phyloP scores from a whole-genome alignment of 1,284 basidiomycete genomes.

The Leccinum angustisporum region DNA sequence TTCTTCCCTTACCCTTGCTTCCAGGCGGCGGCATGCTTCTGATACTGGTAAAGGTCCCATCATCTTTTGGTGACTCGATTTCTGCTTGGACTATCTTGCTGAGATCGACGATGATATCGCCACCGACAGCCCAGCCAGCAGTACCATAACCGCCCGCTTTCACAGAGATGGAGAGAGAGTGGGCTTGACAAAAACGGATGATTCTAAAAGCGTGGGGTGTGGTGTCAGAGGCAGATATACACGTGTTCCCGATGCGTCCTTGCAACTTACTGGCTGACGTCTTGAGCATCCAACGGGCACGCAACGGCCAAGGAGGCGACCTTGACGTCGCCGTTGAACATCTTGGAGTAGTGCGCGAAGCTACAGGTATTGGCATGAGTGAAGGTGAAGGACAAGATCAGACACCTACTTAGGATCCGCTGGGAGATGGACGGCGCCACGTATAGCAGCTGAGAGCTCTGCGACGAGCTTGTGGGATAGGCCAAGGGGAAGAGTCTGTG shows the following conservation, averaged over 20 bases:
- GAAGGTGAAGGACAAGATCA: background rate
- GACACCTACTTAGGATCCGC: constrained; percentile 44
- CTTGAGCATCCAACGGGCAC: constrained; percentile 69
- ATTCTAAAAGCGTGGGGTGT: constrained; percentile 42
- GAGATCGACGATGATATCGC: constrained; percentile 82
- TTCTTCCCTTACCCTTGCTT: constrained; percentile 54
- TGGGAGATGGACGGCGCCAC: constrained; percentile 48
- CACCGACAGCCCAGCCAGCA: constrained; percentile 83
- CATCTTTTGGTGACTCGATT: constrained; percentile 57
- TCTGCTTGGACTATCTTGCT: constrained; percentile 63
- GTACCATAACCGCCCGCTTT: constrained; percentile 89
- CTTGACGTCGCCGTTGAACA: constrained; percentile 80
- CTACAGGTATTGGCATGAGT: constrained; percentile 36
- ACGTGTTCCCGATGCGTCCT: constrained; percentile 9
- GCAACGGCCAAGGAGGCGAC: constrained; percentile 58
- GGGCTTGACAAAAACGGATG: constrained; percentile 66
- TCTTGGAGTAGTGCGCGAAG: constrained; percentile 58
- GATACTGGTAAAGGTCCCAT: constrained; percentile 57
- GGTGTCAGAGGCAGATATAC: constrained; percentile 13
- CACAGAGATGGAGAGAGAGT: constrained; percentile 75
- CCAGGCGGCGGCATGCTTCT: constrained; percentile 48
- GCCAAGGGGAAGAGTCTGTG: background rate
- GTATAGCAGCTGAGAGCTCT: constrained; percentile 45
- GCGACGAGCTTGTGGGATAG: constrained; percentile 22
- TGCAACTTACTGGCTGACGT: constrained; percentile 66